Conservation (phyloP, 495 filamentous ascomycete genomes). For the Penicillium samsonianum region DNA sequence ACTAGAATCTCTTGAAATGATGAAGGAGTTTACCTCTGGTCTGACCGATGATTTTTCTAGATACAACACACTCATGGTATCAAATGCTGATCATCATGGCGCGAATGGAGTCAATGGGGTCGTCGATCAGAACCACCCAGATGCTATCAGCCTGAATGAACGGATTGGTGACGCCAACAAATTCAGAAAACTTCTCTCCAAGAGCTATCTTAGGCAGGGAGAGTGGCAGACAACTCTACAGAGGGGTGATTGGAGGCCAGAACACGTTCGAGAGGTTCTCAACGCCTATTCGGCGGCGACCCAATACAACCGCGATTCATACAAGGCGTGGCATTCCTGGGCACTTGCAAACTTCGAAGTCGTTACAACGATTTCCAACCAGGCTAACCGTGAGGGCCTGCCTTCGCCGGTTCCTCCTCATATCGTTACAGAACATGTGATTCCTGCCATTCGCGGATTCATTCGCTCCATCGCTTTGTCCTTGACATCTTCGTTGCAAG, state of each 20-base stretch:
- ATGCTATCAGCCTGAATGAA: slow-evolving; percentile 40
- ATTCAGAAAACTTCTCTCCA: slow-evolving; percentile 75
- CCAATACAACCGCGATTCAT: slow-evolving; percentile 87
- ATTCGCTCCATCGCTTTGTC: slow-evolving; percentile 94
- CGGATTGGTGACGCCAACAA: slow-evolving; percentile 47
- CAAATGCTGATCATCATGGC: slow-evolving; percentile 43
- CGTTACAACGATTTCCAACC: slow-evolving; percentile 72
- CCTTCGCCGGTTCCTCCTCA: slow-evolving; percentile 55
- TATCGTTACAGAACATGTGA: slow-evolving; percentile 81
- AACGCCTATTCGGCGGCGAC: slow-evolving; percentile 87
- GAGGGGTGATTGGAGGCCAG: slow-evolving; percentile 81
- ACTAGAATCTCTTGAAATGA: slow-evolving; percentile 69
- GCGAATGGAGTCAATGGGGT: slow-evolving; percentile 64
- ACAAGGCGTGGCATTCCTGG: slow-evolving; percentile 99
- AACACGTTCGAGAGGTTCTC: slow-evolving; percentile 68
- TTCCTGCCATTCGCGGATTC: slow-evolving; percentile 92
- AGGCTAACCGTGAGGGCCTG: slow-evolving; percentile 56
- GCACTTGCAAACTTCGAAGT: slow-evolving; percentile 99
- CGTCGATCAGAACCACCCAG: slow-evolving; percentile 46
- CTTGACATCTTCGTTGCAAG: slow-evolving; percentile 87
- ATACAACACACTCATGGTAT: slow-evolving; percentile 56
- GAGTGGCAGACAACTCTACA: slow-evolving; percentile 88
- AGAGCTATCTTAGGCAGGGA: slow-evolving; percentile 92
- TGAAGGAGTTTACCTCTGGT: slow-evolving; percentile 79
- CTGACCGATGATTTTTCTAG: slow-evolving; percentile 72